Evolutionary conservation across 805 yeast species (phyloP).

Genomic region (Ogataea pilisensis): DNA sequence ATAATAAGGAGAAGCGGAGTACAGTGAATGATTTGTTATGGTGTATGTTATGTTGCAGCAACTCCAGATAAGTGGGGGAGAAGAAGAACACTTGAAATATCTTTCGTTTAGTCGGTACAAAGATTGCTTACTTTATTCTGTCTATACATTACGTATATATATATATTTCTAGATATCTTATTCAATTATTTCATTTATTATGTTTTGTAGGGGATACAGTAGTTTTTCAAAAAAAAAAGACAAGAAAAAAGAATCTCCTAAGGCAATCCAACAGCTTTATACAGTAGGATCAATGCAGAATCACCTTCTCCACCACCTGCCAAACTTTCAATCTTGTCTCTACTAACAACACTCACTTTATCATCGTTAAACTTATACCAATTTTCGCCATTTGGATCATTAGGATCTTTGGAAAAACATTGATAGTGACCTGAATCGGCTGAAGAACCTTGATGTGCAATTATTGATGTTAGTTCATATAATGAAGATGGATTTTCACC

Average conservation of each 20-base stretch:
- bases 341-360: constrained; percentile 71
- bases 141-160: too few relatives aligned
- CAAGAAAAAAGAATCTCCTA: constrained; percentile 3
- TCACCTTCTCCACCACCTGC: constrained; percentile 99
- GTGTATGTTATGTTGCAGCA: too few relatives aligned
- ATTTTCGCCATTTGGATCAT: constrained; percentile 57
- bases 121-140: too few relatives aligned
- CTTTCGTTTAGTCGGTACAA: too few relatives aligned
- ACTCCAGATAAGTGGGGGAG: too few relatives aligned
- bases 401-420: constrained; percentile 72
- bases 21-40: too few relatives aligned
- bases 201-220: background rate
- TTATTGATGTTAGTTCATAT: constrained; percentile 75
- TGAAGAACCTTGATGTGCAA: constrained; percentile 92
- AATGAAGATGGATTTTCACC: constrained; percentile 86
- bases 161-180: too few relatives aligned
- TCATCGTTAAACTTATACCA: constrained; percentile 98
- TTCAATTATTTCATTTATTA: too few relatives aligned
- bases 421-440: constrained; percentile 99
- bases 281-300: constrained; percentile 83
- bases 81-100: too few relatives aligned
- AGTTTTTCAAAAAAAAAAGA: background rate
- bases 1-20: too few relatives aligned
- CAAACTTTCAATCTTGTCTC: constrained; percentile 75
- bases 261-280: constrained; percentile 72